phyloP scores from a whole-genome alignment of 352 stramenopile species.

The Blastocystis sp. region DNA sequence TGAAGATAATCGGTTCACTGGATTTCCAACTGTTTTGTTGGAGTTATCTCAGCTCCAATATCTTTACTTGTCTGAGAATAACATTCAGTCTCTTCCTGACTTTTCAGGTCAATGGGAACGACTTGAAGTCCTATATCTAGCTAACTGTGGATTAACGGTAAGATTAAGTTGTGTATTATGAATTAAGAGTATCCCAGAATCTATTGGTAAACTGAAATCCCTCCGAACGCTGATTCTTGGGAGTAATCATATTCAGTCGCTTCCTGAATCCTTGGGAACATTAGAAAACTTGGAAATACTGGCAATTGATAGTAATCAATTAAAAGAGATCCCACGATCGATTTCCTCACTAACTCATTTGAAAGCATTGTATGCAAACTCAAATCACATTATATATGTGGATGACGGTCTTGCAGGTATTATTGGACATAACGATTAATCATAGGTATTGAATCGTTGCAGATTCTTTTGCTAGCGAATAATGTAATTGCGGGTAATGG shows the following conservation, averaged over 20 bases:
- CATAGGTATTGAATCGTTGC: not conserved
- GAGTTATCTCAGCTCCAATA: not conserved
- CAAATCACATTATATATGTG: not conserved
- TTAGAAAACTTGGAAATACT: not conserved
- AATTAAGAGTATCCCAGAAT: not conserved
- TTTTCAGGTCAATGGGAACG: not conserved
- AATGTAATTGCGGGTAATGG: not conserved
- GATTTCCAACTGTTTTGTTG: slow-evolving; percentile 5
- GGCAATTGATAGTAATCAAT: not conserved
- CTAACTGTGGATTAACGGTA: slow-evolving; percentile 27
- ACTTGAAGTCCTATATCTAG: not conserved
- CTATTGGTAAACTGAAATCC: not conserved
- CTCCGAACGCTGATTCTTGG: not conserved
- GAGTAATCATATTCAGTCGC: not conserved
- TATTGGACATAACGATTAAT: not conserved
- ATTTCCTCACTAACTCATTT: not conserved
- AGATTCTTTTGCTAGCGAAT: not conserved
- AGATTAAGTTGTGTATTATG: not conserved
- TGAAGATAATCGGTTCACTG: slow-evolving; percentile 16
- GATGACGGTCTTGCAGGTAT: not conserved
- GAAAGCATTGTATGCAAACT: not conserved
- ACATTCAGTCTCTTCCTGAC: not conserved
- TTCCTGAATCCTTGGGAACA: not conserved
- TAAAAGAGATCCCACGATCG: not conserved
- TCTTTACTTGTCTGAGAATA: slow-evolving; percentile 16